Evolutionary conservation across 2,329 filamentous ascomycete genomes (phyloP), one percentile per base, ranked within the genome.

Genomic region (Amauroascus verrucosus): DNA sequence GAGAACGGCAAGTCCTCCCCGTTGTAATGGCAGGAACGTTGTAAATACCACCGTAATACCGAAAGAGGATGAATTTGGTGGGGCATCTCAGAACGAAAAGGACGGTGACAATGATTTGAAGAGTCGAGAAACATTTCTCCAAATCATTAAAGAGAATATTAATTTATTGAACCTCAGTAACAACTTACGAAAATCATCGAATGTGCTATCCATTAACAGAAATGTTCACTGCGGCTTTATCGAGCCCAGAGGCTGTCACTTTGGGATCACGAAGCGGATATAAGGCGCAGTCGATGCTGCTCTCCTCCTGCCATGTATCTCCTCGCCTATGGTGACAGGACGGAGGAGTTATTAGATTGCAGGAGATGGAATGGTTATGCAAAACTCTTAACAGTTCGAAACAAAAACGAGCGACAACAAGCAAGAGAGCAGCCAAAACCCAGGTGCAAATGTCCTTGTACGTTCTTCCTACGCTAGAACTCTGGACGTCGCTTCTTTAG

Each of bases 231-330:
- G 47, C 35, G 26, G 14, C 40, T 49, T n/a, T 38, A 51, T 51
- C 28, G 46, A 30, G 35, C 54, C 43, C 28, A 48, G 40, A 38
- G 45, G 33, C 28, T 35, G 41, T 18, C 8, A 16, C 35, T 37
- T 37, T 41, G 26, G 40, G 28, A 28, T 44, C 54, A 16, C 41
- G 18, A 47, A 68, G 65, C 66, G 64, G 67, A 70, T 65, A 70
- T 69, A 71, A 68, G 67, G 60, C 64, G 48, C 48, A 51, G 48
- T 38, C 14, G 57, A 53, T 51, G 56, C 76, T 64, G 53, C 58
- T 85, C 65, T 86, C 68, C 81, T 84, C 82, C 79, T 72, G 77
- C 78, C 76, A 82, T 84, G 81, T 85, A 84, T 84, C 82, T 80
- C 48, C 81, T 67, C 71, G 72, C 75, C 75, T 77, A 82, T 70